Conservation (phyloP, 2,329 filamentous ascomycete genomes). For the Apiospora hydei region DNA sequence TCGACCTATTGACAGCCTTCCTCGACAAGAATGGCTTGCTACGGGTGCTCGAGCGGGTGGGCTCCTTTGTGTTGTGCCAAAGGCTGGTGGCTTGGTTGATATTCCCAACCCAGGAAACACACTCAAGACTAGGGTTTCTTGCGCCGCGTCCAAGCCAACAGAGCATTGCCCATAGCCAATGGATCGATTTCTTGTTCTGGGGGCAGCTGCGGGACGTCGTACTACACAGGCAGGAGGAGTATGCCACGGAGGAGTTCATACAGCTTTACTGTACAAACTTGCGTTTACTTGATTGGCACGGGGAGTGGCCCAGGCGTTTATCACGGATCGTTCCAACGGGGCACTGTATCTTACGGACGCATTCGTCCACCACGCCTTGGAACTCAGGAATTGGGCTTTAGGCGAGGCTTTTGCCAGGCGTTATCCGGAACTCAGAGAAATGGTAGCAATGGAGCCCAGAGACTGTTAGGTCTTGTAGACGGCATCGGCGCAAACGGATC, state of each 20-base stretch:
- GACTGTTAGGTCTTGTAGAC: slow-evolving; percentile 10
- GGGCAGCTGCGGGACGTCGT: slow-evolving; percentile 44
- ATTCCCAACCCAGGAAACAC: slow-evolving; percentile 43
- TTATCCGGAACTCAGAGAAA: slow-evolving; percentile 38
- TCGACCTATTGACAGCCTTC: slow-evolving; percentile 41
- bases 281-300: slow-evolving; percentile 45
- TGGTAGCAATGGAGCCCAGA: slow-evolving; percentile 30
- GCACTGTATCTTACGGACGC: slow-evolving; percentile 37
- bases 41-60: slow-evolving; percentile 43
- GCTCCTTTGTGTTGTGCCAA: slow-evolving; percentile 43
- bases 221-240: slow-evolving; percentile 45
- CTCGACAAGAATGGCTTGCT: slow-evolving; percentile 40
- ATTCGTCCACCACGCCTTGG: slow-evolving; percentile 36
- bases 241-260: slow-evolving; percentile 47
- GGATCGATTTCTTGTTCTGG: slow-evolving; percentile 45
- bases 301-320: slow-evolving; percentile 35
- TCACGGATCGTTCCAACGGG: slow-evolving; percentile 37
- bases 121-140: slow-evolving; percentile 35
- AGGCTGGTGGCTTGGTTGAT: slow-evolving; percentile 41
- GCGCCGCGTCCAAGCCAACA: slow-evolving; percentile 40
- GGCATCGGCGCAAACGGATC: slow-evolving; percentile 6
- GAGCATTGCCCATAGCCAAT: slow-evolving; percentile 39
- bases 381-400: slow-evolving; percentile 38
- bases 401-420: slow-evolving; percentile 37
- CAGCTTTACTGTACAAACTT: slow-evolving; percentile 44